A percentile compares a stretch with the other conserved stretches of the same genome.
phyloP scores from a whole-genome alignment of 2,329 filamentous ascomycete genomes.

The Trichoderma sp. region DNA sequence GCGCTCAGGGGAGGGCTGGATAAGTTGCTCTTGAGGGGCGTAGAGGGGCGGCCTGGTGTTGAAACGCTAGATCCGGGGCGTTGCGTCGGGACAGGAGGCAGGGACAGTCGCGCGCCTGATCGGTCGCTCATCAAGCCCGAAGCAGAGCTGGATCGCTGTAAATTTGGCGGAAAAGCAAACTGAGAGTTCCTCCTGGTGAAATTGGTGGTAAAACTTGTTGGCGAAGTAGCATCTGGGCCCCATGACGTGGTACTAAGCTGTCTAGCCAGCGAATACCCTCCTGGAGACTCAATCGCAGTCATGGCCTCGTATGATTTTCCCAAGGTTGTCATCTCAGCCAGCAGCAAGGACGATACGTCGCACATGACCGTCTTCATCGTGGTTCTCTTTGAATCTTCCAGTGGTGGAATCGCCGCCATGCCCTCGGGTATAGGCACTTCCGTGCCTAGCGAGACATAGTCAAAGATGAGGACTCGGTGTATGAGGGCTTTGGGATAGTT shows the following conservation, averaged over 20 bases:
- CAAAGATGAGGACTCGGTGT: constrained; percentile 80
- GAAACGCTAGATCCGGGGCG: constrained; percentile 50
- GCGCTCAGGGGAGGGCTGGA: constrained; percentile 55
- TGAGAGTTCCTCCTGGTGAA: constrained; percentile 60
- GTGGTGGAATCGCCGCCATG: constrained; percentile 71
- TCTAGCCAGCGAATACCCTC: constrained; percentile 49
- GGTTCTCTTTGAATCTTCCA: constrained; percentile 70
- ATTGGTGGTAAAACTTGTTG: constrained; percentile 45
- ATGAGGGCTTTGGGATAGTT: constrained; percentile 75
- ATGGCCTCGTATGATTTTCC: constrained; percentile 74
- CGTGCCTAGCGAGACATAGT: constrained; percentile 59
- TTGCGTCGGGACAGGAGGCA: constrained; percentile 67
- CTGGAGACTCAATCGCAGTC: constrained; percentile 78
- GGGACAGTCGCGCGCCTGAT: constrained; percentile 74
- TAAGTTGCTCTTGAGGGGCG: constrained; percentile 53
- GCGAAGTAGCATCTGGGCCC: constrained; percentile 45
- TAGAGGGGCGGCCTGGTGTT: constrained; percentile 55
- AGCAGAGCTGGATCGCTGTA: constrained; percentile 59
- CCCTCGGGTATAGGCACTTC: constrained; percentile 66
- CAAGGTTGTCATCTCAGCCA: constrained; percentile 75
- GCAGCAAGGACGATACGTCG: constrained; percentile 72
- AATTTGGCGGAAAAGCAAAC: constrained; percentile 47
- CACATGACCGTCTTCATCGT: constrained; percentile 83
- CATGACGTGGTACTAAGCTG: constrained; percentile 50
- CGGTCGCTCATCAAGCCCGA: constrained; percentile 58